phyloP scores from a whole-genome alignment of 2,329 filamentous ascomycete species.

The Clarireedia hainanense region DNA sequence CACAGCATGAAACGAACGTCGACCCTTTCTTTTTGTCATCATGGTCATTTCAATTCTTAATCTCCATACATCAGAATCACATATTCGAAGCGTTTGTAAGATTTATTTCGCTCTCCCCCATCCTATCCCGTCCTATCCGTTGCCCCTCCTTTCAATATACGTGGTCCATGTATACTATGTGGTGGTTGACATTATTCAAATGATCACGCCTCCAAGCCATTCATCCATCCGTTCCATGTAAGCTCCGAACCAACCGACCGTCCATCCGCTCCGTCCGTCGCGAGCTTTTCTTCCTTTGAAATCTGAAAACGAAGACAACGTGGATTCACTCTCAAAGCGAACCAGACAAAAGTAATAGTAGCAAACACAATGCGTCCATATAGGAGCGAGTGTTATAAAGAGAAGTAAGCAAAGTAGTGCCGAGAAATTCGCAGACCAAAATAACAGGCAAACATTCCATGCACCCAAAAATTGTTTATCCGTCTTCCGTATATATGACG shows the following conservation, averaged over 20 bases:
- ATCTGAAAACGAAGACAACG: too few relatives aligned
- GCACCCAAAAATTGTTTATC: background rate
- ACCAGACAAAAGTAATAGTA: constrained; percentile 7
- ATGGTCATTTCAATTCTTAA: too few relatives aligned
- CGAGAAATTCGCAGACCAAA: background rate
- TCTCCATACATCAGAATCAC: too few relatives aligned
- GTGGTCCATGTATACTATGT: background rate
- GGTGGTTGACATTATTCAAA: constrained; percentile 1
- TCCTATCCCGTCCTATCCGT: too few relatives aligned
- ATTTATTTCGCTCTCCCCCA: too few relatives aligned
- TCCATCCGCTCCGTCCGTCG: too few relatives aligned
- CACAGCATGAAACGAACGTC: too few relatives aligned
- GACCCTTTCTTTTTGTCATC: too few relatives aligned
- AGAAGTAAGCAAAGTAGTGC: background rate
- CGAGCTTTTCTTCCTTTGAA: too few relatives aligned
- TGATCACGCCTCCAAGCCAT: background rate
- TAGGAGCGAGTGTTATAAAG: constrained; percentile 5
- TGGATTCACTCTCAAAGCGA: too few relatives aligned
- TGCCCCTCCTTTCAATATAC: too few relatives aligned
- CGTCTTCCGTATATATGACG: constrained; percentile 3
- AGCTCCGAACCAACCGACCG: background rate
- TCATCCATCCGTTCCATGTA: background rate
- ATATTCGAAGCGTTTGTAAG: too few relatives aligned
- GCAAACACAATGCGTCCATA: constrained; percentile 5
- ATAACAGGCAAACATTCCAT: constrained; percentile 4